Evolutionary conservation across 2,329 filamentous ascomycete species (phyloP).

Genomic region (Tolypocladium paradoxum): DNA sequence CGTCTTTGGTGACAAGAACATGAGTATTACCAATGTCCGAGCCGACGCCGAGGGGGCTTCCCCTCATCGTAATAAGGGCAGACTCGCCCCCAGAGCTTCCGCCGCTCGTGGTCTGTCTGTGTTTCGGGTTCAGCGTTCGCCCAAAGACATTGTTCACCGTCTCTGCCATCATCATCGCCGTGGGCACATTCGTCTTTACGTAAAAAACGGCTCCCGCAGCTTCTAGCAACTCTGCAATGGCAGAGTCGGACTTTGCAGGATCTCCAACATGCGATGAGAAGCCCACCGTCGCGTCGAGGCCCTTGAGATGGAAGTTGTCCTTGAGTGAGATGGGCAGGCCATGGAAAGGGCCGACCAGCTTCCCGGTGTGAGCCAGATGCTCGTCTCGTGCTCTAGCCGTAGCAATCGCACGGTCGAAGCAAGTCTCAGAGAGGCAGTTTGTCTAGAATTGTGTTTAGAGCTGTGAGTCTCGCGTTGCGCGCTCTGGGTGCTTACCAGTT

Average conservation of each 20-base stretch:
- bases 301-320: constrained; percentile 56
- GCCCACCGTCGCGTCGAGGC: constrained; percentile 51
- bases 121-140: constrained; percentile 50
- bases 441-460: constrained; percentile 25
- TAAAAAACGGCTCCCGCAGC: constrained; percentile 42
- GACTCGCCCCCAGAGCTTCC: constrained; percentile 59
- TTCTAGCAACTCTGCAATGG: constrained; percentile 30
- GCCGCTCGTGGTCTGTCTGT: constrained; percentile 48
- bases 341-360: constrained; percentile 51
- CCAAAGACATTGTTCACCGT: constrained; percentile 56
- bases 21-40: constrained; percentile 42
- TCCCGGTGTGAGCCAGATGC: constrained; percentile 34
- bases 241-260: constrained; percentile 34
- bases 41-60: constrained; percentile 50
- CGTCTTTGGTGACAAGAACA: neutral
- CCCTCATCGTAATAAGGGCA: constrained; percentile 47
- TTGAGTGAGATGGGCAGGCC: constrained; percentile 57
- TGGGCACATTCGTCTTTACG: constrained; percentile 48
- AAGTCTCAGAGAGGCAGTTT: constrained; percentile 42
- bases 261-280: constrained; percentile 51
- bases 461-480: too few relatives aligned
- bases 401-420: constrained; percentile 40
- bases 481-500: constrained; percentile 32
- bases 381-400: constrained; percentile 38
- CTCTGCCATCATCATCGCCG: constrained; percentile 60